Conservation (phyloP, 2,329 filamentous ascomycete genomes). For the Fusarium sp. region DNA sequence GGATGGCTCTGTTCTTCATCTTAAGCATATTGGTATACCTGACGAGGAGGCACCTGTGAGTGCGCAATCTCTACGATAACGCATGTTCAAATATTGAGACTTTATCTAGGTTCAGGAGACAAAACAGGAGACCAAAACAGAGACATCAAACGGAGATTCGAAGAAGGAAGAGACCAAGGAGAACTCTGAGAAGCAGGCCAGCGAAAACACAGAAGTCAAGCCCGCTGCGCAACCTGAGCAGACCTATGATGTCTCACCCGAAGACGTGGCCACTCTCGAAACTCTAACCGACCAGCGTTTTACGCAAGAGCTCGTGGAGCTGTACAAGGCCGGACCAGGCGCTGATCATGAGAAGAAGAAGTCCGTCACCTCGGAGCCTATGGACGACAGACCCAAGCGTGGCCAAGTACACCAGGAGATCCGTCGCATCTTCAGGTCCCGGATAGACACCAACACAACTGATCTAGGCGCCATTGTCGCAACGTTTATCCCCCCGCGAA, state of each 20-base stretch:
- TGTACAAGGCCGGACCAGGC: slow-evolving; percentile 55
- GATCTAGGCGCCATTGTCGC: slow-evolving; percentile 72
- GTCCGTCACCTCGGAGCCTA: slow-evolving; percentile 54
- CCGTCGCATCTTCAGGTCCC: slow-evolving; percentile 82
- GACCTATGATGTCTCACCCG: slow-evolving; percentile 46
- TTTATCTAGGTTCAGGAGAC: slow-evolving; percentile 20
- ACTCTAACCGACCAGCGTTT: slow-evolving; percentile 55
- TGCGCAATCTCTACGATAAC: neutral
- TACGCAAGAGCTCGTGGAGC: slow-evolving; percentile 55
- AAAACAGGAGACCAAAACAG: slow-evolving; percentile 30
- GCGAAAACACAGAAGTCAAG: slow-evolving; percentile 34
- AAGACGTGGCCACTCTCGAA: slow-evolving; percentile 53
- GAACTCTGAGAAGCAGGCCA: slow-evolving; percentile 28
- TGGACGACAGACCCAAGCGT: slow-evolving; percentile 60
- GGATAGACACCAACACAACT: slow-evolving; percentile 80
- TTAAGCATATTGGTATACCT: slow-evolving; percentile 62
- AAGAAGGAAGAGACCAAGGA: slow-evolving; percentile 31
- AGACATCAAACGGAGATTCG: slow-evolving; percentile 16
- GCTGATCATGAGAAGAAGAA: slow-evolving; percentile 46
- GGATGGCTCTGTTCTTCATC: slow-evolving; percentile 80
- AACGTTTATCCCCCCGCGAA: slow-evolving; percentile 67
- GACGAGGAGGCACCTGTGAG: slow-evolving; percentile 35
- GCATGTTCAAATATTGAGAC: slow-evolving; percentile 19
- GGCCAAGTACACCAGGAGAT: slow-evolving; percentile 70
- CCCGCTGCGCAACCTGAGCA: slow-evolving; percentile 36